phyloP scores from a whole-genome alignment of 2,329 filamentous ascomycete genomes.

The Drechslera avenae region DNA sequence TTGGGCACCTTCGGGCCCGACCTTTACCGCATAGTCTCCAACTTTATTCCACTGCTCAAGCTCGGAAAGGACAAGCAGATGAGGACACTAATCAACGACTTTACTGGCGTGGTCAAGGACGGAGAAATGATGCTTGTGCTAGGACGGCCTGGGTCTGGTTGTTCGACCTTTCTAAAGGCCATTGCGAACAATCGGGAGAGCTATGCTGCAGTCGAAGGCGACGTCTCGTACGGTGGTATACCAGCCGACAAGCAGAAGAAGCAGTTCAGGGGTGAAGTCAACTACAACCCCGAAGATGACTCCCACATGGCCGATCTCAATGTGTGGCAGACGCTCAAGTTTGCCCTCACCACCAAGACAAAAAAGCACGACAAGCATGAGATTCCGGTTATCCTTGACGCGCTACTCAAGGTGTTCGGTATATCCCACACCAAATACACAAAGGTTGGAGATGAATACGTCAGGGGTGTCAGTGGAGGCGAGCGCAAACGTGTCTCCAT shows the following conservation, averaged over 20 bases:
- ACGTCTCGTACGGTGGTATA: conserved; percentile 74
- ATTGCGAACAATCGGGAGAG: conserved; percentile 71
- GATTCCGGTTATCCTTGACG: conserved; percentile 71
- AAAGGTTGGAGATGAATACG: conserved; percentile 73
- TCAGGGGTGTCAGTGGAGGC: conserved; percentile 77
- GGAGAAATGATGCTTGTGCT: conserved; percentile 76
- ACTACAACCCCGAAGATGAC: conserved; percentile 79
- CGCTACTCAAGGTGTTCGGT: conserved; percentile 77
- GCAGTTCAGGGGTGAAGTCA: conserved; percentile 74
- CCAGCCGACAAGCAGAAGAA: conserved; percentile 69
- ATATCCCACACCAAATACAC: conserved; percentile 78
- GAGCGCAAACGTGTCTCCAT: conserved; percentile 78
- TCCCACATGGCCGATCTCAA: conserved; percentile 74
- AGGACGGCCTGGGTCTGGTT: conserved; percentile 74
- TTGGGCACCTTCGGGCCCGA: conserved; percentile 82
- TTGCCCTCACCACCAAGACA: conserved; percentile 76
- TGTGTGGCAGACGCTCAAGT: conserved; percentile 77
- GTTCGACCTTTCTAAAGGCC: conserved; percentile 76
- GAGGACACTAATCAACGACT: conserved; percentile 66
- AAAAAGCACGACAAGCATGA: conserved; percentile 67
- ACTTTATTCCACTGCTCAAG: conserved; percentile 59
- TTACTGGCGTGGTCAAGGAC: conserved; percentile 68
- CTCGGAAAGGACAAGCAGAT: conserved; percentile 57
- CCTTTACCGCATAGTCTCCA: conserved; percentile 67
- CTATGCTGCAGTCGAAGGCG: conserved; percentile 70